These are phyloP conservation scores for Marasmius sp. DNA, from an alignment of 1,284 basidiomycete genomes.

Conservation along the genomic window DNA sequence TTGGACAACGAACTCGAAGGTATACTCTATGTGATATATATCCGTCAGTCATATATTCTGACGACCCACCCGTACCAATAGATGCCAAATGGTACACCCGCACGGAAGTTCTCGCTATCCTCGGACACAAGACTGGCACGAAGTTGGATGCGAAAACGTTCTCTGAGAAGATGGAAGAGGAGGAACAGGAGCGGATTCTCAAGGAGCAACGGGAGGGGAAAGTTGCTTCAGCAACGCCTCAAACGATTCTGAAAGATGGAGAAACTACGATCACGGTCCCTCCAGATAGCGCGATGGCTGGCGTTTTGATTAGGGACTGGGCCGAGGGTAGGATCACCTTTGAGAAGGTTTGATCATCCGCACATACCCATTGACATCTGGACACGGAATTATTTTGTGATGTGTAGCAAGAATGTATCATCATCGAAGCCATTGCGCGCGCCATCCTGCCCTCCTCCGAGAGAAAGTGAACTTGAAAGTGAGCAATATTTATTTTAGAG, in stretches of 20 bases:
- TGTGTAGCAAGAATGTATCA: too few relatives aligned
- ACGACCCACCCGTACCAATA: slow-evolving; percentile 25
- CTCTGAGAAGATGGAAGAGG: slow-evolving; percentile 27
- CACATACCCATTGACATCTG: neutral
- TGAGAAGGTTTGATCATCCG: neutral
- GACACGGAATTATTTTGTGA: too few relatives aligned
- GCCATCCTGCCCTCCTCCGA: too few relatives aligned
- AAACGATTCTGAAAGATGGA: slow-evolving; percentile 22
- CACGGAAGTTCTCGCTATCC: slow-evolving; percentile 51
- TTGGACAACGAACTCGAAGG: slow-evolving; percentile 96
- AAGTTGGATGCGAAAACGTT: slow-evolving; percentile 65
- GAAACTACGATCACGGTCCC: slow-evolving; percentile 64
- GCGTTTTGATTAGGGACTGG: slow-evolving; percentile 68
- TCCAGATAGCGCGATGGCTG: slow-evolving; percentile 66
- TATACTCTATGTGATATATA: slow-evolving; percentile 24
- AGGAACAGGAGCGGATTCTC: neutral
- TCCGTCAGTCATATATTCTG: neutral
- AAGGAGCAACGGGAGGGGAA: slow-evolving; percentile 6
- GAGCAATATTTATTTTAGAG: too few relatives aligned
- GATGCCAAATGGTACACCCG: slow-evolving; percentile 90
- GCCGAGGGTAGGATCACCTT: slow-evolving; percentile 45
- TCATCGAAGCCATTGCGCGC: too few relatives aligned
- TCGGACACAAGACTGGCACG: slow-evolving; percentile 58
- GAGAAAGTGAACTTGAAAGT: too few relatives aligned
- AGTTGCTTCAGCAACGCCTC: slow-evolving; percentile 5